Conservation (phyloP, 345 rosid species). For the Corchorus capsularis region DNA sequence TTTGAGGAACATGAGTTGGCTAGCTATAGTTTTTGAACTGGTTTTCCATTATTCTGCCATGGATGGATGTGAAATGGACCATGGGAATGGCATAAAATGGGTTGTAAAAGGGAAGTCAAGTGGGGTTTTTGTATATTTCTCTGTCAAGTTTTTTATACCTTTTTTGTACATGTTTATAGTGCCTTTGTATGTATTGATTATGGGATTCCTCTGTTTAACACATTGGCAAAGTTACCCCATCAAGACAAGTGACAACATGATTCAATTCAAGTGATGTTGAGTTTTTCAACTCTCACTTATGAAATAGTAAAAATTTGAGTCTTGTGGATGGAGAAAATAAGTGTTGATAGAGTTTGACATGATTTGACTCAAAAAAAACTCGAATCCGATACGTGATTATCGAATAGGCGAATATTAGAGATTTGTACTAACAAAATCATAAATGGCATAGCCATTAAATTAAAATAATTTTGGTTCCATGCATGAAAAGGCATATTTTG, state of each 20-base stretch:
- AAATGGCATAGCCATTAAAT: too few species aligned
- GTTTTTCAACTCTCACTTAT: too few species aligned
- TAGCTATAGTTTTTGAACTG: neutral
- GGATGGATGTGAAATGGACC: neutral
- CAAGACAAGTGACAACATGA: neutral
- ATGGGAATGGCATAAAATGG: neutral
- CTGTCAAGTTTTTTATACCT: neutral
- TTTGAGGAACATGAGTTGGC: slow-evolving; percentile 5
- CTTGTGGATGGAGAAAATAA: too few species aligned
- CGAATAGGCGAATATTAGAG: too few species aligned
- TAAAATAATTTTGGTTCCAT: too few species aligned
- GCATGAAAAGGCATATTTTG: too few species aligned
- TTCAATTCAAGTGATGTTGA: neutral
- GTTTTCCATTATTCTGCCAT: neutral
- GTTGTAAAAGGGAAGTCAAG: neutral
- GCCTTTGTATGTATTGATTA: neutral
- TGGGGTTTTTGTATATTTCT: neutral
- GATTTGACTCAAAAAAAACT: too few species aligned
- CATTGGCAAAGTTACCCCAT: neutral
- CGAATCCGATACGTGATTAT: too few species aligned
- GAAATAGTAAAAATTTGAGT: too few species aligned
- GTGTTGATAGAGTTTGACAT: too few species aligned
- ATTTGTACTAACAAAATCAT: too few species aligned
- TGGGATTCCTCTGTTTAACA: neutral
- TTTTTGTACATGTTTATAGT: neutral